These are phyloP conservation scores for Tolypocladium paradoxum DNA, from an alignment of 2,329 filamentous ascomycete species.

Conservation along the genomic window DNA sequence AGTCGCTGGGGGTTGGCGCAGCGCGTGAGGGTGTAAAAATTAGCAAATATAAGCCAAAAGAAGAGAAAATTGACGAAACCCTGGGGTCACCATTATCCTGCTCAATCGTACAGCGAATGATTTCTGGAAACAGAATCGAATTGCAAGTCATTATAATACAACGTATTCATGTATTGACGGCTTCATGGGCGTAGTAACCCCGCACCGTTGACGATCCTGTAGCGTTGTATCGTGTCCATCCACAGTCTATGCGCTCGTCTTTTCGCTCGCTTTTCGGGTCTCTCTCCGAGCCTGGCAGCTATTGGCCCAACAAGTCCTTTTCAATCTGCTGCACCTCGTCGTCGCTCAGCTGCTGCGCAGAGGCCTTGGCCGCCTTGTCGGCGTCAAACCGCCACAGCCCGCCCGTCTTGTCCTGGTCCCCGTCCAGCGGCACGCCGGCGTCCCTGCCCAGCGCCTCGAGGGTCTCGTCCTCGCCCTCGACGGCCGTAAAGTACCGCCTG, in stretches of 20 bases:
- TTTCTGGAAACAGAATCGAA: neutral
- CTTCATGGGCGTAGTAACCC: neutral
- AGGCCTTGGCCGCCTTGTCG: constrained; percentile 28
- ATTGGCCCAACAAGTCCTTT: constrained; percentile 31
- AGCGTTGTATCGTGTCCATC: neutral
- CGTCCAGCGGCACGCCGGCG: constrained; percentile 37
- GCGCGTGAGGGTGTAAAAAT: neutral
- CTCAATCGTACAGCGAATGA: neutral
- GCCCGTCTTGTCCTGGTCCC: constrained; percentile 50
- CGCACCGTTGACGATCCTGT: neutral
- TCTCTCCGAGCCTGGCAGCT: constrained; percentile 3
- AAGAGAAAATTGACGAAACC: neutral
- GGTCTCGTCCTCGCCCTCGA: constrained; percentile 33
- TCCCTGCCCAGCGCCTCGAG: constrained; percentile 33
- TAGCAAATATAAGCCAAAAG: neutral
- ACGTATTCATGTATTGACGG: neutral
- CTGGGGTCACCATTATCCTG: neutral
- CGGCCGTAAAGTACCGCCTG: constrained; percentile 64
- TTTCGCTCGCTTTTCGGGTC: neutral
- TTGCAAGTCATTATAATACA: neutral
- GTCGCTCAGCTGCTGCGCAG: constrained; percentile 24
- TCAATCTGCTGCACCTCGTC: constrained; percentile 32
- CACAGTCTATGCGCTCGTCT: neutral
- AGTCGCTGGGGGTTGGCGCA: neutral
- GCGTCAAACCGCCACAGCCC: constrained; percentile 50